Conservation (phyloP, 768 basidiomycete genomes). For the Tricholoma saponaceum region DNA sequence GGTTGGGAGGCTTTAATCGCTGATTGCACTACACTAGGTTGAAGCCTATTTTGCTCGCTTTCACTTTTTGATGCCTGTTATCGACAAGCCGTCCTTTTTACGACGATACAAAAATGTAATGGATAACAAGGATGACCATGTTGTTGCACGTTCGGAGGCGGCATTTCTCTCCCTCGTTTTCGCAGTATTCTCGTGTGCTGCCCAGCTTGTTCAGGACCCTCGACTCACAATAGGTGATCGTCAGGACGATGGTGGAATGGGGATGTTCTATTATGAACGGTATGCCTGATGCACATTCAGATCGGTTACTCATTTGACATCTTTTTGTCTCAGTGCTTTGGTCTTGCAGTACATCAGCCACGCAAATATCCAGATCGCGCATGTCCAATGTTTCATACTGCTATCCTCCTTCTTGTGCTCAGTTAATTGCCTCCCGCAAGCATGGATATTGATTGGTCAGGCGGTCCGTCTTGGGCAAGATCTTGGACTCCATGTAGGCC, state of each 20-base stretch:
- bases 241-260: constrained; percentile 78
- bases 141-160: constrained; percentile 54
- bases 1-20: neutral
- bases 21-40: constrained; percentile 43
- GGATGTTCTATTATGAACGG: constrained; percentile 89
- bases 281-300: constrained; percentile 29
- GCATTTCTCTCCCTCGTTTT: constrained; percentile 82
- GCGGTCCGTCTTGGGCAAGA: constrained; percentile 89
- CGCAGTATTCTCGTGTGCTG: constrained; percentile 87
- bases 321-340: constrained; percentile 61
- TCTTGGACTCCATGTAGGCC: constrained; percentile 83
- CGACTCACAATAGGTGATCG: constrained; percentile 55
- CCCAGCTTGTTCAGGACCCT: constrained; percentile 71
- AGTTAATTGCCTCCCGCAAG: constrained; percentile 90
- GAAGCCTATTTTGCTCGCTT: constrained; percentile 84
- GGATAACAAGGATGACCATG: constrained; percentile 56
- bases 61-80: constrained; percentile 84
- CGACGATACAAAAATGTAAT: constrained; percentile 68
- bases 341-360: constrained; percentile 91
- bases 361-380: constrained; percentile 76
- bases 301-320: constrained; percentile 13
- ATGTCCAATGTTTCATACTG: constrained; percentile 87
- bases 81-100: constrained; percentile 84
- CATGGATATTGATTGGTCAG: constrained; percentile 90
- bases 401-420: constrained; percentile 91